Evolutionary conservation across 805 yeast genomes (phyloP).

Genomic region (Wickerhamiella galacta): DNA sequence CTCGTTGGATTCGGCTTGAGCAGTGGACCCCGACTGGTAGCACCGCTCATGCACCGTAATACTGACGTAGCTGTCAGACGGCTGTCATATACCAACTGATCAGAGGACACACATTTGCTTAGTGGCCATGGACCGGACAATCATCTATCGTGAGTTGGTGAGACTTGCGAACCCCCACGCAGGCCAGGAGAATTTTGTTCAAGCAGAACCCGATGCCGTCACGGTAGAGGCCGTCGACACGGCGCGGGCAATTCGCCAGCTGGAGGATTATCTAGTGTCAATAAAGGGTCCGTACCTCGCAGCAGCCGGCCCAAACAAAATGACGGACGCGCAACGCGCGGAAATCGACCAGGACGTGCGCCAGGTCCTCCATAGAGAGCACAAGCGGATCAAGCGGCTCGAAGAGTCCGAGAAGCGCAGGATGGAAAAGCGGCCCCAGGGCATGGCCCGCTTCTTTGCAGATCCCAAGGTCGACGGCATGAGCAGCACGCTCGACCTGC

Average conservation of each 20-base stretch:
- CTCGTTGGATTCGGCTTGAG: too few species aligned
- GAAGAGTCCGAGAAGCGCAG: conserved; percentile 10
- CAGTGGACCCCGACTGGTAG: too few species aligned
- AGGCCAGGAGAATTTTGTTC: not conserved
- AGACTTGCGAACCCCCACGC: conserved; percentile 12
- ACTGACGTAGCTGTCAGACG: too few species aligned
- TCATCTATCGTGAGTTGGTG: conserved; percentile 15
- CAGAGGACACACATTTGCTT: not conserved
- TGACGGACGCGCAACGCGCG: conserved; percentile 24
- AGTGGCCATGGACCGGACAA: conserved; percentile 14
- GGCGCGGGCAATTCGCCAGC: conserved; percentile 10
- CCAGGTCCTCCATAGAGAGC: conserved; percentile 21
- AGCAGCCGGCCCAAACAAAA: conserved; percentile 11
- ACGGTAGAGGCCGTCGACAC: conserved; percentile 16
- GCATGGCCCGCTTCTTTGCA: conserved; percentile 10
- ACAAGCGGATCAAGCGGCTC: conserved; percentile 14
- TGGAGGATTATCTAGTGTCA: conserved; percentile 12
- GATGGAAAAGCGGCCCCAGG: conserved; percentile 4
- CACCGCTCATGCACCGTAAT: too few species aligned
- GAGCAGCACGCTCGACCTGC: conserved; percentile 17
- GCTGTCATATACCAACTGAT: too few species aligned
- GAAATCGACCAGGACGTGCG: conserved; percentile 25
- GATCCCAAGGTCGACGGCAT: conserved; percentile 17
- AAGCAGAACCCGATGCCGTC: conserved; percentile 13
- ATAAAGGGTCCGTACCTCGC: conserved; percentile 21